Evolutionary conservation across 495 filamentous ascomycete genomes (phyloP).

Genomic region (Neurospora sp.): DNA sequence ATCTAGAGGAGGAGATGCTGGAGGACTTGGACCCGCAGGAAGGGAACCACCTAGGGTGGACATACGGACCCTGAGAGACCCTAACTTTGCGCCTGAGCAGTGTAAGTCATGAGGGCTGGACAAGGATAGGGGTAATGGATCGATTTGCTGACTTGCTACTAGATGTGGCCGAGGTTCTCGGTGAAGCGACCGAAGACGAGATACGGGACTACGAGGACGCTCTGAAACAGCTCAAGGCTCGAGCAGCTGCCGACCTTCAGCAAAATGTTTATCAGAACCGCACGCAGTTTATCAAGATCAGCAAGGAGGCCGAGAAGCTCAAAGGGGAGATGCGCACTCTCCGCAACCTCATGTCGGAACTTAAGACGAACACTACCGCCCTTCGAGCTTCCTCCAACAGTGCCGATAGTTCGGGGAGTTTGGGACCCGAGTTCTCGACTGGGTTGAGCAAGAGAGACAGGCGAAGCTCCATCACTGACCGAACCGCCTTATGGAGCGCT

Average conservation of each 20-base stretch:
- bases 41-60: conserved; percentile 45
- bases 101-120: conserved; percentile 18
- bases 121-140: not conserved
- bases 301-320: conserved; percentile 95
- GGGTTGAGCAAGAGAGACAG: conserved; percentile 56
- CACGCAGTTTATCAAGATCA: conserved; percentile 98
- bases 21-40: conserved; percentile 1
- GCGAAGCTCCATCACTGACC: conserved; percentile 77
- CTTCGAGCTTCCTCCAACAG: conserved; percentile 57
- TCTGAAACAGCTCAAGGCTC: conserved; percentile 67
- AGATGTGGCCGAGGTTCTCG: conserved; percentile 66
- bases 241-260: conserved; percentile 81
- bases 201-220: conserved; percentile 73
- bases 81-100: conserved; percentile 63
- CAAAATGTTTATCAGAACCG: conserved; percentile 97
- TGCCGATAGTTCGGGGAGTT: conserved; percentile 11
- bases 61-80: conserved; percentile 66
- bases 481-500: conserved; percentile 90
- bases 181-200: conserved; percentile 89
- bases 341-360: conserved; percentile 76
- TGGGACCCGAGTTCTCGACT: conserved; percentile 30
- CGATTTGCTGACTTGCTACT: not conserved
- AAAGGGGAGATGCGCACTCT: conserved; percentile 93
- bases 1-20: conserved; percentile 39
- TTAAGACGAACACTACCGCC: conserved; percentile 62